Evolutionary conservation across 2,329 filamentous ascomycete genomes (phyloP).

Genomic region (Neonectria magnoliae): DNA sequence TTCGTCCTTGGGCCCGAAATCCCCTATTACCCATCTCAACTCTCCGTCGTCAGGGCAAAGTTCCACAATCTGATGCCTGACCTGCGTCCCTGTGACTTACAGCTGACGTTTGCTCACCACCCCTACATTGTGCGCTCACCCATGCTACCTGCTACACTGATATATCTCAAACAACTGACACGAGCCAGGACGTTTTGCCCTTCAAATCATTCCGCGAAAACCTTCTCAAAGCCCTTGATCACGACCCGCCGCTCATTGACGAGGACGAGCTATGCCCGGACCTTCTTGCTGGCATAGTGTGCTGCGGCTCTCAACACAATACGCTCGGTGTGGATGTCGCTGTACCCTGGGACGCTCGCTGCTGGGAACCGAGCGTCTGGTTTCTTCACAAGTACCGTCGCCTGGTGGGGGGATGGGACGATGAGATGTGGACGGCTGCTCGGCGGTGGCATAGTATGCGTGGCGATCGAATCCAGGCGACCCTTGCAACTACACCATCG

Average conservation of each 20-base stretch:
- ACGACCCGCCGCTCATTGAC: constrained; percentile 44
- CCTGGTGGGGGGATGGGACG: constrained; percentile 49
- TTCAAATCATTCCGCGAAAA: constrained; percentile 47
- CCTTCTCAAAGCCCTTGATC: constrained; percentile 38
- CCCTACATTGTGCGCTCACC: constrained; percentile 44
- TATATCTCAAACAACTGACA: constrained; percentile 20
- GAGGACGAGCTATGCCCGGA: constrained; percentile 51
- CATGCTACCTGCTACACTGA: neutral
- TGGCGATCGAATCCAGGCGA: constrained; percentile 34
- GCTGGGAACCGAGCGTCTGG: constrained; percentile 57
- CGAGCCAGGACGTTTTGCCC: constrained; percentile 46
- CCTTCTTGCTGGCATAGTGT: constrained; percentile 47
- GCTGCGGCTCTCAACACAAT: constrained; percentile 49
- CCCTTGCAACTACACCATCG: neutral
- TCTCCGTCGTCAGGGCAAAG: constrained; percentile 38
- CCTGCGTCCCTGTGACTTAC: constrained; percentile 45
- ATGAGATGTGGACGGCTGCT: constrained; percentile 48
- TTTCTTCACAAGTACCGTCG: constrained; percentile 54
- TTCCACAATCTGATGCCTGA: constrained; percentile 41
- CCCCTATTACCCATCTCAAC: constrained; percentile 37
- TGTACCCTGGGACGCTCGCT: constrained; percentile 56
- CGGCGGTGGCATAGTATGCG: constrained; percentile 45
- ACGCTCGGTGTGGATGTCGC: constrained; percentile 46
- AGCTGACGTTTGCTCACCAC: constrained; percentile 48
- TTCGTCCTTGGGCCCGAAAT: constrained; percentile 42